phyloP scores from a whole-genome alignment of 2,329 filamentous ascomycete genomes.

The Arthrocladium fulminans region DNA sequence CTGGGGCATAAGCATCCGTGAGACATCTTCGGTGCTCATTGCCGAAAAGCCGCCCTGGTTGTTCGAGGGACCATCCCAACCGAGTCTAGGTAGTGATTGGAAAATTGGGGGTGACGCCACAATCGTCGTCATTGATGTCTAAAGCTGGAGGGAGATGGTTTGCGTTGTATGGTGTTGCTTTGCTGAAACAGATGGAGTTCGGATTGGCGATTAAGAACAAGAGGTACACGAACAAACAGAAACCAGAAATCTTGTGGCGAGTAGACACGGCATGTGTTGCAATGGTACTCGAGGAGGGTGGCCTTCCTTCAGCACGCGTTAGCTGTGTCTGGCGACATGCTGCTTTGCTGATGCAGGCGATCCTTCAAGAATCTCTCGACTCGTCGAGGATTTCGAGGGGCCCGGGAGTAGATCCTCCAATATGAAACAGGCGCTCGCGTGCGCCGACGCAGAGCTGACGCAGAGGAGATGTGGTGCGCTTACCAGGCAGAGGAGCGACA shows the following conservation, averaged over 20 bases:
- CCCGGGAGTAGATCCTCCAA: background rate
- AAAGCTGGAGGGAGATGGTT: background rate
- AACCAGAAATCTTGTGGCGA: constrained; percentile 11
- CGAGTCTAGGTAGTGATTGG: constrained; percentile 51
- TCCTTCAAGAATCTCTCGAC: background rate
- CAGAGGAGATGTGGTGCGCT: constrained; percentile 4
- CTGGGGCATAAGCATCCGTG: constrained; percentile 76
- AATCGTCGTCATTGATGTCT: constrained; percentile 48
- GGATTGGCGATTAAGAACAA: background rate
- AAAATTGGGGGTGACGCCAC: constrained; percentile 57
- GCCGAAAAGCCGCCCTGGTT: constrained; percentile 54
- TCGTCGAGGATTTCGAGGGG: background rate
- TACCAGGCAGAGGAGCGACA: background rate
- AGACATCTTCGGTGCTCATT: constrained; percentile 75
- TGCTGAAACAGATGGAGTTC: background rate
- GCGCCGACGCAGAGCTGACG: constrained; percentile 6
- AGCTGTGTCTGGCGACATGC: background rate
- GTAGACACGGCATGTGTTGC: constrained; percentile 22
- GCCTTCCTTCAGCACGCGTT: background rate
- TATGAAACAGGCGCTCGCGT: constrained; percentile 4
- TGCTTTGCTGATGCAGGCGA: background rate
- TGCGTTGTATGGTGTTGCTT: constrained; percentile 1
- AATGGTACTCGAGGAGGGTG: constrained; percentile 7
- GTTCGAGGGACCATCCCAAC: constrained; percentile 50
- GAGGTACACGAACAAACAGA: constrained; percentile 9